Evolutionary conservation across 108 stramenopile genomes (phyloP).

Genomic region (Bacterosira constricta): DNA sequence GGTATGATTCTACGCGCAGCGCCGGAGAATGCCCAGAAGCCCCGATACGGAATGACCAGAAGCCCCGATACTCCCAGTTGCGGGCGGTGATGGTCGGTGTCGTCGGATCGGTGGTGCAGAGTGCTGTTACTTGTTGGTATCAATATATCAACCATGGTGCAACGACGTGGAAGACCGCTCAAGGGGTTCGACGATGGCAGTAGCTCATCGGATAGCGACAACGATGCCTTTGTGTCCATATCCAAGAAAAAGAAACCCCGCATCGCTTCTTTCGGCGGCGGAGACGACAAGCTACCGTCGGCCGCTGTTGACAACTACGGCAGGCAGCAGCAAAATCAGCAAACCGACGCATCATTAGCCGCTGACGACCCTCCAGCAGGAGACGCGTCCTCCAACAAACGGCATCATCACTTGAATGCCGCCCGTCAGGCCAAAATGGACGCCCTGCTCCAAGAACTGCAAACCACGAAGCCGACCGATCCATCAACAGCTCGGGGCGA

Average conservation of each 20-base stretch:
- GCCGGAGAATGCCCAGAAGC: too few relatives aligned
- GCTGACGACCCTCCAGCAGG: neutral
- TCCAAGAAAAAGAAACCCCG: constrained; percentile 29
- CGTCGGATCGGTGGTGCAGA: too few relatives aligned
- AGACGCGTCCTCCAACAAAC: constrained; percentile 30
- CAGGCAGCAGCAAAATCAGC: neutral
- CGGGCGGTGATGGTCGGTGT: too few relatives aligned
- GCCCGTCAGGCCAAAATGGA: constrained; percentile 80
- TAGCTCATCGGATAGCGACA: constrained; percentile 30
- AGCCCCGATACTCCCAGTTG: too few relatives aligned
- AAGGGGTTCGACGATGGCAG: constrained; percentile 27
- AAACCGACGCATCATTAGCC: neutral
- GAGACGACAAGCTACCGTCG: neutral
- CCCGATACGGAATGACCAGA: too few relatives aligned
- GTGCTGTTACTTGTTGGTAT: too few relatives aligned
- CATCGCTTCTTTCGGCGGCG: neutral
- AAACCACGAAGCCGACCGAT: constrained; percentile 54
- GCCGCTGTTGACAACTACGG: neutral
- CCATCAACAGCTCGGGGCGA: neutral
- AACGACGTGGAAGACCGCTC: constrained; percentile 21
- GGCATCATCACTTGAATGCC: constrained; percentile 47
- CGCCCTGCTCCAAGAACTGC: constrained; percentile 72
- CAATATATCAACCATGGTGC: constrained; percentile 17
- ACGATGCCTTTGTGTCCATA: constrained; percentile 38
- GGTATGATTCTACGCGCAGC: too few relatives aligned